phyloP scores from a whole-genome alignment of 176 grass and related monocot species.

The Phoenix dactylifera region DNA sequence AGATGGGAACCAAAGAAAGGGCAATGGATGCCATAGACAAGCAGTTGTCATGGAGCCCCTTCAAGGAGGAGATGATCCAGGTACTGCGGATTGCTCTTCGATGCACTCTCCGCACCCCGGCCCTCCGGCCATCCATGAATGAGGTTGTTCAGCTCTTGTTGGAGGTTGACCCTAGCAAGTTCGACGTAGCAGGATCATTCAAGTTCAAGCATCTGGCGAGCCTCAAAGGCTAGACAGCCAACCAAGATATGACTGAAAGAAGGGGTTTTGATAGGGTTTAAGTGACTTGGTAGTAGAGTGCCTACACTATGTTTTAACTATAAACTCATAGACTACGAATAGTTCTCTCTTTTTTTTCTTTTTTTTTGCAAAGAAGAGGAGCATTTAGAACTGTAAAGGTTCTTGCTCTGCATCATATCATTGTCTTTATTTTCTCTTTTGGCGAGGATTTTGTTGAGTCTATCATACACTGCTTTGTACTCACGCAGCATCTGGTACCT shows the following conservation, averaged over 20 bases:
- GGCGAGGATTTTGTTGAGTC: slow-evolving; percentile 12
- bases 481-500: slow-evolving; percentile 98
- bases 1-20: slow-evolving; percentile 36
- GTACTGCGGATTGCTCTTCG: slow-evolving; percentile 59
- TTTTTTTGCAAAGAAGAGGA: neutral
- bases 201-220: slow-evolving; percentile 19
- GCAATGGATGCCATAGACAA: slow-evolving; percentile 56
- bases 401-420: slow-evolving; percentile 6
- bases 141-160: slow-evolving; percentile 87
- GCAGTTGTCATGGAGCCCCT: slow-evolving; percentile 47
- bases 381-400: slow-evolving; percentile 8
- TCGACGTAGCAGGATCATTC: slow-evolving; percentile 7
- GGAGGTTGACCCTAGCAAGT: slow-evolving; percentile 36
- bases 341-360: no score
- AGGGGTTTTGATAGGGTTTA: no score
- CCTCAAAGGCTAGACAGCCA: slow-evolving; percentile 11
- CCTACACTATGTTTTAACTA: no score
- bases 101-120: slow-evolving; percentile 66
- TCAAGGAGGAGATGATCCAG: slow-evolving; percentile 82
- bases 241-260: no score
- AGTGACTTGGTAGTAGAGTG: no score
- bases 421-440: slow-evolving; percentile 3
- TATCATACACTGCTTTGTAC: slow-evolving; percentile 53
- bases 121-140: slow-evolving; percentile 71
- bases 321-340: no score